phyloP scores from a whole-genome alignment of 306 rosid genomes.

The Cucurbita argyrosperma region DNA sequence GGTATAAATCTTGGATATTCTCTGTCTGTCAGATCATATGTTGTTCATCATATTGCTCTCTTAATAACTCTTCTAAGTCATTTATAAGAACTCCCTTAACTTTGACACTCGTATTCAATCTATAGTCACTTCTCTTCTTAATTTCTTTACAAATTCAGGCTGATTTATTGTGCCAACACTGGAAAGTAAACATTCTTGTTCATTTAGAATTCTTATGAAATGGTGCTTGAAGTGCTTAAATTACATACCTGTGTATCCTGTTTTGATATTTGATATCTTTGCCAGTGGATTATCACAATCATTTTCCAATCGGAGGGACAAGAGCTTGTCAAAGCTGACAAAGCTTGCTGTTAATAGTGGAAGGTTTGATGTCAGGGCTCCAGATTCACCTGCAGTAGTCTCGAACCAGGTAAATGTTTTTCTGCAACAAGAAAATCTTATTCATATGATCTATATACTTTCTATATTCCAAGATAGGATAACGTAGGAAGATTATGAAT shows the following conservation, averaged over 20 bases:
- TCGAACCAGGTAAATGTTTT: constrained; percentile 54
- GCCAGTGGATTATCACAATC: constrained; percentile 63
- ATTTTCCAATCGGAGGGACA: constrained; percentile 57
- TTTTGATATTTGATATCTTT: not conserved
- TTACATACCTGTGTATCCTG: not conserved
- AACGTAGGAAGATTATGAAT: not conserved
- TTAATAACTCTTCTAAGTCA: too few relatives aligned
- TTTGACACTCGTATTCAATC: too few relatives aligned
- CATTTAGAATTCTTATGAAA: not conserved
- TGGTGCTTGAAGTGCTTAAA: not conserved
- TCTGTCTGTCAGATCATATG: too few relatives aligned
- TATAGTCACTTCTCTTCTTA: not conserved
- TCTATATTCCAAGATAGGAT: not conserved
- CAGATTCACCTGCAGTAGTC: constrained; percentile 59
- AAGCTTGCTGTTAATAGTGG: constrained; percentile 63
- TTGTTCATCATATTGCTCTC: too few relatives aligned
- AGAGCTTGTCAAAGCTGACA: constrained; percentile 55
- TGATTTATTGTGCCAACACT: not conserved
- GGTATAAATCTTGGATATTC: not conserved
- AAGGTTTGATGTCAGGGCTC: constrained; percentile 54
- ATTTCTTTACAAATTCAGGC: not conserved
- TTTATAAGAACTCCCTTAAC: too few relatives aligned
- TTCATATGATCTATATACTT: constrained; percentile 3
- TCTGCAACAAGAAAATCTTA: not conserved
- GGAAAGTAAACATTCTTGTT: not conserved